phyloP scores from a whole-genome alignment of 75 land plant genomes.

The Larix kaempferi region DNA sequence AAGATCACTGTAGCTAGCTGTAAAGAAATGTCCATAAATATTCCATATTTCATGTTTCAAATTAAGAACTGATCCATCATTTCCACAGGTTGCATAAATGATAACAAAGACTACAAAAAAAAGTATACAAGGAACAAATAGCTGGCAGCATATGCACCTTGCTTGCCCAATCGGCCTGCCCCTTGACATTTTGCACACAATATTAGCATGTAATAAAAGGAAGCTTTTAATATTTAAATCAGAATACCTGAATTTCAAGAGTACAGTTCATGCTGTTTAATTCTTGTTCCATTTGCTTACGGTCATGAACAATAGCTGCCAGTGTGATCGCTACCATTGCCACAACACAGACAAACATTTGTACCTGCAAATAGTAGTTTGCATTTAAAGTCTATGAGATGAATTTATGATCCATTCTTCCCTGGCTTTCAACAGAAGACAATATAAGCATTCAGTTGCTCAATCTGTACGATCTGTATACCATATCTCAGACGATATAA shows the following conservation, averaged over 20 bases:
- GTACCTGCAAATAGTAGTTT: constrained; percentile 24
- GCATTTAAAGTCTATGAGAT: neutral
- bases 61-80: neutral
- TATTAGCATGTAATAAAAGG: neutral
- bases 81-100: neutral
- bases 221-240: neutral
- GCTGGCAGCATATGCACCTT: neutral
- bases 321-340: constrained; percentile 51
- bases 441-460: neutral
- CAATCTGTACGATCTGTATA: neutral
- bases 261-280: constrained; percentile 41
- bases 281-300: constrained; percentile 40
- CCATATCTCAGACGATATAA: neutral
- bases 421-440: neutral
- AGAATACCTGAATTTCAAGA: constrained; percentile 38
- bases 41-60: neutral
- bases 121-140: neutral
- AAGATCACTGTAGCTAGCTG: neutral
- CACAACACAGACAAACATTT: constrained; percentile 45
- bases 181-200: neutral
- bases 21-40: neutral
- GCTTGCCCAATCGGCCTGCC: neutral
- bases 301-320: constrained; percentile 52
- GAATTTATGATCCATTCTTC: neutral
- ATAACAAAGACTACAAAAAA: neutral